Percentiles rank a stretch among this genome's conserved stretches.
These are phyloP conservation scores for Phalaenopsis hybrid DNA, from an alignment of 116 monocot species.

Conservation along the genomic window DNA sequence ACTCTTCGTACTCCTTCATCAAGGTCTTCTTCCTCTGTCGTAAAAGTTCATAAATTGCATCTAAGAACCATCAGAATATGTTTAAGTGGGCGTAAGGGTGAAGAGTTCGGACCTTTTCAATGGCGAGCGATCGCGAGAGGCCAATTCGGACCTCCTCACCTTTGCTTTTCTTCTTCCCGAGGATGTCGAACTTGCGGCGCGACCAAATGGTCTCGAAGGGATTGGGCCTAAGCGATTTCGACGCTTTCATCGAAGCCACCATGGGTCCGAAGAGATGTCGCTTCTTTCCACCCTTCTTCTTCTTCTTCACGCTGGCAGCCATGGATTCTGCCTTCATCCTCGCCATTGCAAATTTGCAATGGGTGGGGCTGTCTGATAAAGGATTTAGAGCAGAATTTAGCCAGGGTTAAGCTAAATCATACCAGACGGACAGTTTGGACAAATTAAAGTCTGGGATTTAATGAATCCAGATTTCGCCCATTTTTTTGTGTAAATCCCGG, in stretches of 20 bases:
- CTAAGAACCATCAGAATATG: background rate
- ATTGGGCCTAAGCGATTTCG: constrained; percentile 29
- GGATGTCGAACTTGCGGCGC: constrained; percentile 60
- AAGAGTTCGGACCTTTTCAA: constrained; percentile 49
- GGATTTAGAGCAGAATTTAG: too few species aligned
- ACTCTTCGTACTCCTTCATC: constrained; percentile 73
- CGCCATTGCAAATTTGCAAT: constrained; percentile 29
- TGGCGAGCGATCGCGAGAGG: constrained; percentile 51
- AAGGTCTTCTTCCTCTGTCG: constrained; percentile 76
- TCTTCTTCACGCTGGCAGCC: constrained; percentile 21
- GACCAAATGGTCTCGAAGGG: constrained; percentile 89
- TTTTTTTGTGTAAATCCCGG: too few species aligned
- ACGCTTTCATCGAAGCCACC: constrained; percentile 38
- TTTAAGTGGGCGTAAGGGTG: background rate
- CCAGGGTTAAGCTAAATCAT: too few species aligned
- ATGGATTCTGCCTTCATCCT: constrained; percentile 23
- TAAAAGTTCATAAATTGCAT: background rate
- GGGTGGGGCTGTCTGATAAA: too few species aligned
- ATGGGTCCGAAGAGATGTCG: constrained; percentile 37
- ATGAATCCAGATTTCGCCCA: too few species aligned
- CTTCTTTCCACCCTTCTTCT: constrained; percentile 52
- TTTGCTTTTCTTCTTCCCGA: constrained; percentile 58
- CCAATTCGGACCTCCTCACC: constrained; percentile 65
- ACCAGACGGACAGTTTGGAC: too few species aligned
- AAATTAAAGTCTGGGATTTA: too few species aligned